Evolutionary conservation across 305 asterid genomes (phyloP).

Genomic region (Ilex paraguariensis): DNA sequence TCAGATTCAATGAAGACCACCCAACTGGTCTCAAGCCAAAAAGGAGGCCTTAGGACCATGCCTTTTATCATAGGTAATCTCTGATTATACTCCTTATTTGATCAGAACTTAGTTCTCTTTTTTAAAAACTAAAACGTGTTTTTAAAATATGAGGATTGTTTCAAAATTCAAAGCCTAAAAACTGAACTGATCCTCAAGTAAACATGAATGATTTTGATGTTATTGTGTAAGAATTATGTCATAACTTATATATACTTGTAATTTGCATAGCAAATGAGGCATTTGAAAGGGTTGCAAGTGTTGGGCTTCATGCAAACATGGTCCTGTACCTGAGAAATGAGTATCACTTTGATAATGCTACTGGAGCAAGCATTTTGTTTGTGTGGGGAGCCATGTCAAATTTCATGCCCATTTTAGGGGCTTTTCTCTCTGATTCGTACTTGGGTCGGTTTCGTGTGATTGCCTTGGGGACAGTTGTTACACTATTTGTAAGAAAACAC

Average conservation of each 20-base stretch:
- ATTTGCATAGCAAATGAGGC: constrained; percentile 2
- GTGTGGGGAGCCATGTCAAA: constrained; percentile 58
- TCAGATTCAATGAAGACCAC: no score
- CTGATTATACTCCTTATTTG: no score
- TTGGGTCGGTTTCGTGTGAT: constrained; percentile 67
- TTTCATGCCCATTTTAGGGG: constrained; percentile 68
- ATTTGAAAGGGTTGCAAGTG: constrained; percentile 7
- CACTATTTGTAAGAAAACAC: constrained; percentile 31
- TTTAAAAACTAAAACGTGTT: no score
- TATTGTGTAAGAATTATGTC: no score
- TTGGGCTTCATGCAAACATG: constrained; percentile 43
- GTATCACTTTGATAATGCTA: constrained; percentile 47
- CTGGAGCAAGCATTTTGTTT: constrained; percentile 37
- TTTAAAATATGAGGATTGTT: no score
- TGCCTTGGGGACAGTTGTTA: constrained; percentile 32
- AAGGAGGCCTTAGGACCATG: no score
- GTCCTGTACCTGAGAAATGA: constrained; percentile 40
- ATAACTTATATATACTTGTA: not conserved
- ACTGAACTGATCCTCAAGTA: no score
- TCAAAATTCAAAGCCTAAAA: no score
- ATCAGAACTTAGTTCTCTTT: no score
- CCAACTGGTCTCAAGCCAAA: no score
- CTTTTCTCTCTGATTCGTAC: constrained; percentile 70
- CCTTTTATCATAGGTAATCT: no score
- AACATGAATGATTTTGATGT: no score